phyloP scores from a whole-genome alignment of 2,329 filamentous ascomycete genomes.

The Colletotrichum falcatum region DNA sequence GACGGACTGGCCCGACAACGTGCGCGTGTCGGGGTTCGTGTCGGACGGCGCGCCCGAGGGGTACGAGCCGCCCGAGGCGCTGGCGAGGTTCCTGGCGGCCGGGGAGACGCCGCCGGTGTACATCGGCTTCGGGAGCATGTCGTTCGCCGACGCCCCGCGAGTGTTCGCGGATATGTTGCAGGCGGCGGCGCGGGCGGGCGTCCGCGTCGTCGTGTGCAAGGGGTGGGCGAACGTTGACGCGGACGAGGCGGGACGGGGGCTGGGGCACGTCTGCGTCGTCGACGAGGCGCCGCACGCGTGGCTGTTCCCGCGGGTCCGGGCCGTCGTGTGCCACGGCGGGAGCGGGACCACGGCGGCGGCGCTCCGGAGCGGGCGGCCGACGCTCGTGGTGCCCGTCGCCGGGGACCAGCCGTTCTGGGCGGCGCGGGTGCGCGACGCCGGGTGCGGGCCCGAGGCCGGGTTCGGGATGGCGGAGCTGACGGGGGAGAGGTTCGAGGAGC shows the following conservation, averaged over 20 bases:
- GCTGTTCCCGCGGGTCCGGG: conserved; percentile 33
- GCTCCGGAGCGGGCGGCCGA: conserved; percentile 30
- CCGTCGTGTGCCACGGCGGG: conserved; percentile 38
- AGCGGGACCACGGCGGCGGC: conserved; percentile 36
- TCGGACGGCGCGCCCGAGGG: conserved; percentile 62
- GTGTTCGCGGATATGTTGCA: conserved; percentile 13
- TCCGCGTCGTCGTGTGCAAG: conserved; percentile 23
- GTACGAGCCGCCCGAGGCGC: conserved; percentile 55
- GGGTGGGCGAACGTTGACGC: conserved; percentile 21
- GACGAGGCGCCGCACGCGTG: conserved; percentile 38
- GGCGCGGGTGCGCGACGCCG: conserved; percentile 4
- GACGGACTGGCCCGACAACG: conserved; percentile 65
- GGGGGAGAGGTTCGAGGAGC: conserved; percentile 1
- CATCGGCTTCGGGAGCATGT: conserved; percentile 51
- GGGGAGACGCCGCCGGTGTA: conserved; percentile 47
- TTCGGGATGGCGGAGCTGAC: conserved; percentile 19
- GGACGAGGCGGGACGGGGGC: background rate
- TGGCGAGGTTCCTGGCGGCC: conserved; percentile 48
- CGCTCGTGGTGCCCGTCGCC: conserved; percentile 34
- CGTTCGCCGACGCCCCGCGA: conserved; percentile 39
- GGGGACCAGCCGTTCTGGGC: conserved; percentile 40
- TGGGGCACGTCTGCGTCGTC: conserved; percentile 13
- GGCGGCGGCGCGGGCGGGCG: conserved; percentile 10
- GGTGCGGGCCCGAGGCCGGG: conserved; percentile 23
- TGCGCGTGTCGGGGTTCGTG: conserved; percentile 65